Evolutionary conservation across 2,329 filamentous ascomycete species (phyloP), one percentile per base, ranked within the genome.

Genomic region (Chrysoporthe austroafricana): DNA sequence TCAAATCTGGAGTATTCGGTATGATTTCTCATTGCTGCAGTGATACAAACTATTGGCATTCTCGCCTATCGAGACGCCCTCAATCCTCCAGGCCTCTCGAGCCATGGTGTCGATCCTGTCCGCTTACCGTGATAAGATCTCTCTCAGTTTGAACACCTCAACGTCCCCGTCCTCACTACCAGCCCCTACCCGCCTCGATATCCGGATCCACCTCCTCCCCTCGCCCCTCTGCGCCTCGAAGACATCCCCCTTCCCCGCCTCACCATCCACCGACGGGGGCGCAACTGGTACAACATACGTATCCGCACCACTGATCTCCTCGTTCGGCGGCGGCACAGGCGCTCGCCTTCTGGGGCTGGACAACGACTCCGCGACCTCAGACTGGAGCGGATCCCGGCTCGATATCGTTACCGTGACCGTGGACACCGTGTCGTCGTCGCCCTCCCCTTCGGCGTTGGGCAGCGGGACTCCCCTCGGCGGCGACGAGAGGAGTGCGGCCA

Each of bases 291-390:
- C 34, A 13, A 62, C 62, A n/a, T 46, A 68, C 4, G 62, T 62
- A 16, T 68, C 59, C 16, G 44, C 58, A 39, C 68, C 68, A 21
- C 68, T 69, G 54, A 69, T 69, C 59, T 69, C 68, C 52, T 62
- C 65, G 0, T 57, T 58, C 4, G 68, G 65, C 1, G 68, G 65
- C 11, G 66, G 59, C 36, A 69, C 68, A 16, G 50, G n/a, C 18
- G 62, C n/a, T 32, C 58, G n/a, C 18, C 21, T 60, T 13, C 62
- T 64, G 21, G 44, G 44, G 21, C 52, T 66, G n/a, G 69, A 68
- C 58, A 62, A 39, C 32, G 67, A 50, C 52, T 62, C 60, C 5
- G 57, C 62, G 18, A 70, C 57, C 62, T 69, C 67, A 21, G 61
- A 36, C 34, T 8, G 52, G 6, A 69, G 48, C 6, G 68, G 68